Evolutionary conservation across 306 rosid species (phyloP).

Genomic region (Corylus heterophylla): DNA sequence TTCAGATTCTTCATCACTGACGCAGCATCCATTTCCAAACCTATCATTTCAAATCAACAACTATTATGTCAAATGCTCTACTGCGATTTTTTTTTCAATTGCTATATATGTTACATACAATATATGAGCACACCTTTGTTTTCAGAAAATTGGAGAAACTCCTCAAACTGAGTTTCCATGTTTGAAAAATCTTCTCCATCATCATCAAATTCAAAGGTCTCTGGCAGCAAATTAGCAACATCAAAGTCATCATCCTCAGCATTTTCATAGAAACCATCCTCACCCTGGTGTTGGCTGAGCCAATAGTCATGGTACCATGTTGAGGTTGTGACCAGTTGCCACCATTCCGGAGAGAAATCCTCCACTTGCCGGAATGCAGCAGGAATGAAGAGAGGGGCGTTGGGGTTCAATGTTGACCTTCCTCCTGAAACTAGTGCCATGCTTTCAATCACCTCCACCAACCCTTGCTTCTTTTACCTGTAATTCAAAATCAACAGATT

Average conservation of each 20-base stretch:
- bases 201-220: constrained; percentile 72
- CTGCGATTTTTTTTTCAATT: neutral
- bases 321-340: constrained; percentile 78
- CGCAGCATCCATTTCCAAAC: constrained; percentile 20
- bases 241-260: constrained; percentile 29
- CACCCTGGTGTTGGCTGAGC: constrained; percentile 76
- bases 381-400: constrained; percentile 82
- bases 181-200: constrained; percentile 49
- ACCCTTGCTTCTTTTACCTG: constrained; percentile 28
- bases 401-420: constrained; percentile 75
- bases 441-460: constrained; percentile 26
- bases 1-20: constrained; percentile 29
- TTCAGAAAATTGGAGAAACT: constrained; percentile 53
- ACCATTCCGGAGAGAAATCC: constrained; percentile 96
- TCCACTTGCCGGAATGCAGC: constrained; percentile 82
- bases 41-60: constrained; percentile 5
- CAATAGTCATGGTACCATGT: constrained; percentile 86
- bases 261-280: constrained; percentile 42
- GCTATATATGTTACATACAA: neutral
- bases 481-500: constrained; percentile 17
- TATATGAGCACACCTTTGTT: constrained; percentile 35
- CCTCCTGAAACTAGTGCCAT: constrained; percentile 73
- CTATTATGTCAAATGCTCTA: neutral
- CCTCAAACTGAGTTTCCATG: constrained; percentile 78
- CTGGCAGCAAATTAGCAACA: constrained; percentile 63